These are phyloP conservation scores for Leccinum subtestaceum DNA, from an alignment of 768 basidiomycete species.

Conservation along the genomic window DNA sequence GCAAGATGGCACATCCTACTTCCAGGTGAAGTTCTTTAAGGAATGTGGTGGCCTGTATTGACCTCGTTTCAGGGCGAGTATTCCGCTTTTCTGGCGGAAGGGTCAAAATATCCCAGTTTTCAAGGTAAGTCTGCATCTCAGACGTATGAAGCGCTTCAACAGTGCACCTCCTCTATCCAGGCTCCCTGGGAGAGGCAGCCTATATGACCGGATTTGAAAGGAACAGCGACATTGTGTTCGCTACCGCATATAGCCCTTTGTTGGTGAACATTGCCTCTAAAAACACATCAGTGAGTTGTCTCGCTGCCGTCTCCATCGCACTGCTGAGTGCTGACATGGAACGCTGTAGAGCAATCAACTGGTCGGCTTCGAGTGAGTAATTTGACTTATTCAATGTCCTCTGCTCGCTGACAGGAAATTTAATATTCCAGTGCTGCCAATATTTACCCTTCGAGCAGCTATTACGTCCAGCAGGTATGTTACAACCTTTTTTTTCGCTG, in stretches of 20 bases:
- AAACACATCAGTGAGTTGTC: constrained; percentile 42
- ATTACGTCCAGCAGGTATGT: constrained; percentile 34
- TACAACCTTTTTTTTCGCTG: too few species aligned
- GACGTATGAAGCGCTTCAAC: background rate
- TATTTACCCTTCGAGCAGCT: too few species aligned
- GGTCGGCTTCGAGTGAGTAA: constrained; percentile 53
- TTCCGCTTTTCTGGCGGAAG: constrained; percentile 49
- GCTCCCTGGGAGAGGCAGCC: constrained; percentile 53
- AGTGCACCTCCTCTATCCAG: constrained; percentile 23
- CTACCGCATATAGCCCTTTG: constrained; percentile 57
- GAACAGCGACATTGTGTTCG: constrained; percentile 59
- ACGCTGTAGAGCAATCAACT: constrained; percentile 45
- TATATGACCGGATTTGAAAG: constrained; percentile 66
- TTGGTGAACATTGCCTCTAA: constrained; percentile 43
- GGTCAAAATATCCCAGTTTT: constrained; percentile 49
- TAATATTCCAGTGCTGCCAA: constrained; percentile 38
- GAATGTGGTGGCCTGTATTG: background rate
- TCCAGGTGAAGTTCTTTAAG: constrained; percentile 25
- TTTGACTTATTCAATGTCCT: background rate
- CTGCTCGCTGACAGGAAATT: background rate
- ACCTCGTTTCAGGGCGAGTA: constrained; percentile 46
- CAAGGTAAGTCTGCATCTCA: constrained; percentile 36
- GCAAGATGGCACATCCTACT: constrained; percentile 59
- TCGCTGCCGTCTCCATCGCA: constrained; percentile 20
- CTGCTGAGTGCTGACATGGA: background rate